These are phyloP conservation scores for Colletotrichum sp. DNA, from an alignment of 2,329 filamentous ascomycete species.

Conservation along the genomic window DNA sequence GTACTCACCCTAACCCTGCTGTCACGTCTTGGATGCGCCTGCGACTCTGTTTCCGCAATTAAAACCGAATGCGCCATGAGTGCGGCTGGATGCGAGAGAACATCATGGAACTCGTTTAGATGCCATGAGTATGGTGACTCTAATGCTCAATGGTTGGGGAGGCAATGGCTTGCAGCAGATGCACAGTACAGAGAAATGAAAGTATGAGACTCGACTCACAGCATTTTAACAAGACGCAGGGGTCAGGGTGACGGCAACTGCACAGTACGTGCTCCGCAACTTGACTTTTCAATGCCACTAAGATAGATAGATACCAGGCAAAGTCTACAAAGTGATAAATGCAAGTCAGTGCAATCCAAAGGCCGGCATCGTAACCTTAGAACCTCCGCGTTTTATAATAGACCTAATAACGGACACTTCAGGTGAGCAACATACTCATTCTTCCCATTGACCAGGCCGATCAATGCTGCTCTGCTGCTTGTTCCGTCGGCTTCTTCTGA, in stretches of 20 bases:
- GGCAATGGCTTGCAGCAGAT: background rate
- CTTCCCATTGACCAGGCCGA: background rate
- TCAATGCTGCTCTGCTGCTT: background rate
- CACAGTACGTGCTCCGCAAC: slow-evolving; percentile 6
- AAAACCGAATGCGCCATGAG: background rate
- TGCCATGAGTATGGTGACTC: background rate
- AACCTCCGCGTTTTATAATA: background rate
- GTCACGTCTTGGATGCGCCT: background rate
- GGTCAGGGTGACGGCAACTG: background rate
- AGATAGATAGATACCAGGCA: background rate
- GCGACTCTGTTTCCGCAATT: background rate
- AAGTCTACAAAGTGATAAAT: background rate
- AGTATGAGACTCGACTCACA: background rate
- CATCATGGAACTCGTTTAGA: background rate
- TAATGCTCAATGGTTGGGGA: background rate
- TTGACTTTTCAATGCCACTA: background rate
- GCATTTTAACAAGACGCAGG: background rate
- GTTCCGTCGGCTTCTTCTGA: background rate
- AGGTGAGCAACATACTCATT: background rate
- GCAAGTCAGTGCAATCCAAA: background rate
- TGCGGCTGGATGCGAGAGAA: background rate
- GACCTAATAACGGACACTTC: background rate
- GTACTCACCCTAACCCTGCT: background rate
- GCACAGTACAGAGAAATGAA: background rate
- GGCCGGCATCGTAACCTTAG: background rate